Base-by-base conservation (phyloP, 2,329 filamentous ascomycete genomes). In the Xylogone sp. region DNA sequence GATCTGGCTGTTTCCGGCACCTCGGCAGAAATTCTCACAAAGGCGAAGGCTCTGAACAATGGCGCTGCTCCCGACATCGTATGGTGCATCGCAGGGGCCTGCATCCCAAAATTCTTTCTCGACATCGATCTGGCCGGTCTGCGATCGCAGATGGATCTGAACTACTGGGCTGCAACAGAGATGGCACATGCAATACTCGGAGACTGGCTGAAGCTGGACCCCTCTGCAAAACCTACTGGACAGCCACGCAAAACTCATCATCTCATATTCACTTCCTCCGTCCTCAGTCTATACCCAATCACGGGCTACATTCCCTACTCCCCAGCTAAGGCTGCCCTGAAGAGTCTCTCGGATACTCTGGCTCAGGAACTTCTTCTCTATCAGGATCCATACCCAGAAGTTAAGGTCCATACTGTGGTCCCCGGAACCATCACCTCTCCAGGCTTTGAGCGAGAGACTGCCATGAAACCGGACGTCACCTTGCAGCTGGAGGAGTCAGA, bases 101-200 rank as follows among this genome's bases (percentile, higher is more conserved):
- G 88, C 5, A 77, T 75, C 16, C 92, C 92, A 0, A 78, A 82
- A 31, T 85, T 96, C 55, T 96, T 93, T 73, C 69, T 88, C 58
- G 88, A 96, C 55, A 83, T 83, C 39, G 78, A 87, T 8, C 74
- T 89, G 48, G 73, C 83, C 7, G 80, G 79, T 10, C 74, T 91
- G 58, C 81, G 86, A 42, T 75, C 78, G 57, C 90, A 96, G 68
- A 96, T 96, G 90, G 90, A 96, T 65, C 81, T 93, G 60, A 93
- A 97, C 71, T 97, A 90, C 74, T 96, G 86, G 79, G 88, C 90
- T 46, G 84, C 85, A 24, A 86, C 87, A 42, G 94, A 96, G 68
- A 88, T 96, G 71, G 87, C 90, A 34, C 90, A 95, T 66, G 84
- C 89, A 19, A 83, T 87, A 18, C 73, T 97, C 55, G 80, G 79